phyloP scores from a whole-genome alignment of 305 asterid species.

The Solanum hybrid region DNA sequence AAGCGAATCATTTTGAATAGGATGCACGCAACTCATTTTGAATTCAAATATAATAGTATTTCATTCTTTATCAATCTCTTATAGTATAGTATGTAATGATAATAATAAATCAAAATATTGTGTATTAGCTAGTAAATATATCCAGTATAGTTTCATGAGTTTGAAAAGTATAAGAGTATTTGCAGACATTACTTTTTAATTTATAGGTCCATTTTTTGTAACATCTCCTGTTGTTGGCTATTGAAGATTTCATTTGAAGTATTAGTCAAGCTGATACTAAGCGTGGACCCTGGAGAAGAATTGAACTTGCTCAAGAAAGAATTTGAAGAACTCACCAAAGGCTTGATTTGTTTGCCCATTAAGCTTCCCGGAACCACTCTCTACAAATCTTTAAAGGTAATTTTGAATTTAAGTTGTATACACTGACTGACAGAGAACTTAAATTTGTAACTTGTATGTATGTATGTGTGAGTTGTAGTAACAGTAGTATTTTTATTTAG shows the following conservation, averaged over 20 bases:
- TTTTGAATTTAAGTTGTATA: background rate
- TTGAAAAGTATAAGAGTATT: background rate
- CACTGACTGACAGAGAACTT: background rate
- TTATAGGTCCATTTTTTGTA: background rate
- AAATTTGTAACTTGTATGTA: background rate
- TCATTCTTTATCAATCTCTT: background rate
- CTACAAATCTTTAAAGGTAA: slow-evolving; percentile 78
- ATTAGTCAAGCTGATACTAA: slow-evolving; percentile 57
- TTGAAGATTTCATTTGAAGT: slow-evolving; percentile 80
- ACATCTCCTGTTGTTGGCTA: background rate
- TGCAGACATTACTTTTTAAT: background rate
- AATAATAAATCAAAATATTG: too few species aligned
- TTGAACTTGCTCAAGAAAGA: slow-evolving; percentile 56
- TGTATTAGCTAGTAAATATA: too few species aligned
- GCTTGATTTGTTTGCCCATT: slow-evolving; percentile 78
- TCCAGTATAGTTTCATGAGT: background rate
- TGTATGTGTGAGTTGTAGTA: background rate
- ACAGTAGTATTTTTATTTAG: slow-evolving; percentile 21
- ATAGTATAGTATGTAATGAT: background rate
- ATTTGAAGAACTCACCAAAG: slow-evolving; percentile 79
- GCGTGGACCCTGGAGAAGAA: slow-evolving; percentile 72
- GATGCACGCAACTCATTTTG: background rate
- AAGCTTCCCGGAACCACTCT: slow-evolving; percentile 84
- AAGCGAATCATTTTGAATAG: background rate
- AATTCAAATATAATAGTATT: background rate